phyloP scores from a whole-genome alignment of 805 yeast species.

The Naumovozyma baii region DNA sequence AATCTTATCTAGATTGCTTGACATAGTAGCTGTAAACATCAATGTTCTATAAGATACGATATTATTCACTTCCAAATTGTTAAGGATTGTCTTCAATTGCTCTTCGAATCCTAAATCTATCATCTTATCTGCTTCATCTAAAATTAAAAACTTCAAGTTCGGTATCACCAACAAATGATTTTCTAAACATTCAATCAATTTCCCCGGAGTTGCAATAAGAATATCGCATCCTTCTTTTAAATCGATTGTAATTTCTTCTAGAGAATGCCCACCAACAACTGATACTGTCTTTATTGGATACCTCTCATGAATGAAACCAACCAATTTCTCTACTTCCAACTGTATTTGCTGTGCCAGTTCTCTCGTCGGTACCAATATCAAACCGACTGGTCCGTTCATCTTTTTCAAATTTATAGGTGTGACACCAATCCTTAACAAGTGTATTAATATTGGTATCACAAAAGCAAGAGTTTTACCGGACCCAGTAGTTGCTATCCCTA shows the following conservation, averaged over 20 bases:
- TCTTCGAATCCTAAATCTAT: constrained; percentile 89
- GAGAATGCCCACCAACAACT: constrained; percentile 83
- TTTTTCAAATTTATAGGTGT: constrained; percentile 37
- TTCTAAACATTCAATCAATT: constrained; percentile 72
- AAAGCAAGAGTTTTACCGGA: constrained; percentile 90
- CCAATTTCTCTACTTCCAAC: constrained; percentile 48
- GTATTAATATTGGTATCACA: constrained; percentile 58
- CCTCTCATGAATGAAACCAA: constrained; percentile 23
- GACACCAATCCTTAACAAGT: constrained; percentile 39
- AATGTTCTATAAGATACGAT: constrained; percentile 43
- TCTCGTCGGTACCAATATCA: constrained; percentile 85
- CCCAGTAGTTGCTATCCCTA: constrained; percentile 95
- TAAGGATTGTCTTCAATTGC: constrained; percentile 54
- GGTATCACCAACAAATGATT: constrained; percentile 50
- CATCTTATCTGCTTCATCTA: constrained; percentile 96
- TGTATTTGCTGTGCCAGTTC: constrained; percentile 87
- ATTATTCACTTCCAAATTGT: constrained; percentile 30
- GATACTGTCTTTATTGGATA: constrained; percentile 32
- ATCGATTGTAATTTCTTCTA: constrained; percentile 58
- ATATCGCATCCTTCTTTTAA: constrained; percentile 58
- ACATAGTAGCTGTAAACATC: constrained; percentile 95
- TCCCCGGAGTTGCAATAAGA: constrained; percentile 90
- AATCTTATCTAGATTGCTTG: constrained; percentile 57
- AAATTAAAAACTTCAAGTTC: constrained; percentile 56
- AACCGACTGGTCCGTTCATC: constrained; percentile 58